phyloP scores from a whole-genome alignment of 2,329 filamentous ascomycete genomes.

The Stagonosporopsis vannaccii region DNA sequence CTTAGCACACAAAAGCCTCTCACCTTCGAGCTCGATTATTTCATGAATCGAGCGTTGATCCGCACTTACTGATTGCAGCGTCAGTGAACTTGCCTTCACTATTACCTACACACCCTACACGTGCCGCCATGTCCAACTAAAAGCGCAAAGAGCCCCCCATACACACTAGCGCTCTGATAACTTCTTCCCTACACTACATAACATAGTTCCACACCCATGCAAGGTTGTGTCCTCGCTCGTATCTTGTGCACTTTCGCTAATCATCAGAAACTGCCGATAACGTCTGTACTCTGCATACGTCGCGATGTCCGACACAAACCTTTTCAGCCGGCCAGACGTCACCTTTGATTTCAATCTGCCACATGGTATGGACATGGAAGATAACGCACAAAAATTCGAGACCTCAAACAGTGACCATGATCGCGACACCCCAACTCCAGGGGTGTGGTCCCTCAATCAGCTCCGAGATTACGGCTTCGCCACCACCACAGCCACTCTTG shows the following conservation, averaged over 20 bases:
- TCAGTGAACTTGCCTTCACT: neutral
- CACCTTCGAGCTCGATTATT: neutral
- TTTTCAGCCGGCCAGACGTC: neutral
- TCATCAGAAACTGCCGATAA: no score
- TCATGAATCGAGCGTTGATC: no score
- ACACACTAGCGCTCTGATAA: neutral
- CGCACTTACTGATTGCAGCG: neutral
- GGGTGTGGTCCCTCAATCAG: no score
- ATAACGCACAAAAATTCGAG: neutral
- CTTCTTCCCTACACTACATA: neutral
- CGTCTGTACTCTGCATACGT: neutral
- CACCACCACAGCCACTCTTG: neutral
- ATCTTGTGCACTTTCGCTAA: no score
- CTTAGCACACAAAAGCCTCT: neutral
- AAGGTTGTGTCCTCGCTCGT: no score
- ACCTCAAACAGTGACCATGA: neutral
- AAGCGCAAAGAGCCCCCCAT: no score
- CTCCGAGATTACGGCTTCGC: no score
- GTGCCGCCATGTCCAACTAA: no score
- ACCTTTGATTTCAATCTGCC: constrained; percentile 25
- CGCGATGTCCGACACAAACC: neutral
- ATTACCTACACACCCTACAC: neutral
- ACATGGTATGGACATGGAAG: constrained; percentile 11
- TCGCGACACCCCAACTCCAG: no score
- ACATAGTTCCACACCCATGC: neutral